Evolutionary conservation across 805 yeast genomes (phyloP).

Genomic region (Suhomyces prunicola): DNA sequence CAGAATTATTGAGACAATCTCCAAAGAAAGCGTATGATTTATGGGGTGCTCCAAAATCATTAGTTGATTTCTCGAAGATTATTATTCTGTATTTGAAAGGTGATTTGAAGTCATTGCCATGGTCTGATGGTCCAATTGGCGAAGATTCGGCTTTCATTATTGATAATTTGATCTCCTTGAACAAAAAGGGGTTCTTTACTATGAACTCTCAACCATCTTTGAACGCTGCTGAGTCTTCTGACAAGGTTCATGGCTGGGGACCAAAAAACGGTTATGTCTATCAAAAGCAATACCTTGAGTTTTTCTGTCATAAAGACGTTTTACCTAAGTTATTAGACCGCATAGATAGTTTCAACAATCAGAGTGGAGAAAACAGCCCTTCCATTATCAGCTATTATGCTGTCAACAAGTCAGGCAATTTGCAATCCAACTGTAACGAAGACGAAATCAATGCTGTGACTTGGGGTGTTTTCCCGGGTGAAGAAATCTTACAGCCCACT

Average conservation of each 20-base stretch:
- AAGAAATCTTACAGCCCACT: conserved; percentile 92
- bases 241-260: conserved; percentile 88
- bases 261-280: conserved; percentile 90
- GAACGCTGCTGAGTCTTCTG: conserved; percentile 71
- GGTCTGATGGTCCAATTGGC: conserved; percentile 91
- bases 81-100: conserved; percentile 72
- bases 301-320: conserved; percentile 60
- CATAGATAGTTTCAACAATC: conserved; percentile 46
- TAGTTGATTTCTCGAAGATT: conserved; percentile 59
- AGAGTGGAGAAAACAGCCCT: conserved; percentile 35
- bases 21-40: conserved; percentile 74
- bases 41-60: conserved; percentile 78
- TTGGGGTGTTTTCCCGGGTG: conserved; percentile 98
- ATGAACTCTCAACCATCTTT: conserved; percentile 94
- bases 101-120: conserved; percentile 72
- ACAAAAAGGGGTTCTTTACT: conserved; percentile 67
- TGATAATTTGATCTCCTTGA: conserved; percentile 57
- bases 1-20: conserved; percentile 77
- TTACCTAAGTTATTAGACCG: conserved; percentile 34
- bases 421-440: conserved; percentile 66
- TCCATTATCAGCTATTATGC: conserved; percentile 71
- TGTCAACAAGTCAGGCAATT: conserved; percentile 54
- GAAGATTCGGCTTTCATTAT: conserved; percentile 68
- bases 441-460: conserved; percentile 92
- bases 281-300: conserved; percentile 91